Evolutionary conservation across 331 rosid species (phyloP), one percentile per base, ranked within the genome.

Genomic region (Cydonia oblonga): DNA sequence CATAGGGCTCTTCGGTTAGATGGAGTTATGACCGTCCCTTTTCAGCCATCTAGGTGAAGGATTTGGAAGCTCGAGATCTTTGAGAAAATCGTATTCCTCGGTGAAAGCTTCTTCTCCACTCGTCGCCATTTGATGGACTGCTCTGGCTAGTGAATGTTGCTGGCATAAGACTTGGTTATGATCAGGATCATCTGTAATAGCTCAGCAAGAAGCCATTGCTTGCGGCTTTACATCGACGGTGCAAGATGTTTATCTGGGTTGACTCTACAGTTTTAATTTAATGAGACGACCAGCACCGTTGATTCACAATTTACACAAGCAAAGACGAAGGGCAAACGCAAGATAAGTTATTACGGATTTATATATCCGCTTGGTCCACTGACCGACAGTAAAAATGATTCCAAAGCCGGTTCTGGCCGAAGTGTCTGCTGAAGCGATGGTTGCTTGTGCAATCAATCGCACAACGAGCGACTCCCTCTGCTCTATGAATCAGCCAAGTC

Each of bases 21-120:
- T 35, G 66, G 40, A 67, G 66, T 53, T 4, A 42, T 19, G 59
- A 42, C 29, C 44, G 13, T 72, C 8, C 67, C 44, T 13, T 61
- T 61, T 77, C 70, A 60, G 60, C 83, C 25, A 56, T 72, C 33
- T 44, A 72, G 46, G 28, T 59, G 53, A 35, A 69, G 33, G 28
- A 58, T 33, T 51, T 18, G 64, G 70, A 78, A 33, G 52, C 64
- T 79, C 69, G 33, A 53, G 64, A 11, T 68, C 44, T n/a, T 58
- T 10, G 58, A 57, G 44, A 51, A 71, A 52, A 68, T 28, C 32
- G 71, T 44, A 13, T 70, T 51, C 42, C 71, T 9, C 63, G 10
- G 24, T 10, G 66, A 59, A 15, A 24, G 46, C 66, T 23, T 49
- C n/a, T 20, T n/a, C 74, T 66, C 70, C 63, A 54, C 54, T 18